Conservation (phyloP, 352 stramenopile species). For the Phytophthora agathidicida region DNA sequence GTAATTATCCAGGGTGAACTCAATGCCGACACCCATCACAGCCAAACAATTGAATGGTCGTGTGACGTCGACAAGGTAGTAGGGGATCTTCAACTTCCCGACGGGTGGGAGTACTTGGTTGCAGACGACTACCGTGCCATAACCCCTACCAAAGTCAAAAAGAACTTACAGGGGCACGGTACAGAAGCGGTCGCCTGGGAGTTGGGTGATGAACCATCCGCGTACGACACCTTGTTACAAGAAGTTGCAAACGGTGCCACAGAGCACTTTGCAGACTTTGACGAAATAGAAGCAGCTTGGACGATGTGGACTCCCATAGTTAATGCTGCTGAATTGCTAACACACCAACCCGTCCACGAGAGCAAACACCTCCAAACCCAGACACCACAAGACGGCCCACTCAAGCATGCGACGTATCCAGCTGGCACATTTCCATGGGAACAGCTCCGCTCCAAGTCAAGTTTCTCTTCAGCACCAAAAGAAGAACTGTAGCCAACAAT, state of each 20-base stretch:
- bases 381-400: background rate
- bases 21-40: constrained; percentile 20
- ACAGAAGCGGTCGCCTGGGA: constrained; percentile 19
- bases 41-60: constrained; percentile 45
- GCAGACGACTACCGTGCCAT: constrained; percentile 5
- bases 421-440: constrained; percentile 27
- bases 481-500: constrained; percentile 22
- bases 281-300: constrained; percentile 72
- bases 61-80: constrained; percentile 29
- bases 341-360: background rate
- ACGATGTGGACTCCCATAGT: constrained; percentile 65
- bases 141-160: background rate
- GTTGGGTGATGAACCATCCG: constrained; percentile 37
- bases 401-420: constrained; percentile 6
- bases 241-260: constrained; percentile 25
- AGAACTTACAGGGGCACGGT: background rate
- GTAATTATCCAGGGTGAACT: constrained; percentile 43
- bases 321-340: constrained; percentile 30
- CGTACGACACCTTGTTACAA: constrained; percentile 42
- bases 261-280: constrained; percentile 52
- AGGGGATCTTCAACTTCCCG: constrained; percentile 2
- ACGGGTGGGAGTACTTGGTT: constrained; percentile 15
- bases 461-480: background rate
- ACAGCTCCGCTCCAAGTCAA: background rate
- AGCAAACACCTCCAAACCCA: background rate